These are phyloP conservation scores for Agarophyton chilense DNA, from an alignment of 23 red algal species.

Conservation along the genomic window DNA sequence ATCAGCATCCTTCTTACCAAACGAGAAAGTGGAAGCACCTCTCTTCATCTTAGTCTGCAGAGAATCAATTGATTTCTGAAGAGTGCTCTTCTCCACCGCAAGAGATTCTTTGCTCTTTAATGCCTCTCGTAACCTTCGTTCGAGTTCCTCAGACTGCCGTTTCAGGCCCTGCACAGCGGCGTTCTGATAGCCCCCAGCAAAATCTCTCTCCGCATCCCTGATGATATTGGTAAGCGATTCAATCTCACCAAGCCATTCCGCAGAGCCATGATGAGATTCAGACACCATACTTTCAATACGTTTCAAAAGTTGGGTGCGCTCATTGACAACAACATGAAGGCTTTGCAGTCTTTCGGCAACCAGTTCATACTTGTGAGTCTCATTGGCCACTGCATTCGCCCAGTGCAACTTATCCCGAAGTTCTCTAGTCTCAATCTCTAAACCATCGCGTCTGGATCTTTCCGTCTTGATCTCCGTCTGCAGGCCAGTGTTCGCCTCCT, in stretches of 20 bases:
- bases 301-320: conserved; percentile 43
- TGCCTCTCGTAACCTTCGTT: conserved; percentile 31
- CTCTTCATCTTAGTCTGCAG: conserved; percentile 48
- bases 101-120: background rate
- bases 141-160: conserved; percentile 13
- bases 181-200: conserved; percentile 63
- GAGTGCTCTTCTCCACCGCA: background rate
- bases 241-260: conserved; percentile 43
- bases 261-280: conserved; percentile 30
- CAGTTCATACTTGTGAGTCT: conserved; percentile 62
- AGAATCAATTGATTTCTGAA: conserved; percentile 31
- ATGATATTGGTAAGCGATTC: conserved; percentile 30
- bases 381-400: conserved; percentile 56
- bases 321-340: conserved; percentile 41
- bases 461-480: conserved; percentile 42
- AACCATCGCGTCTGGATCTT: conserved; percentile 18
- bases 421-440: conserved; percentile 43
- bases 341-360: conserved; percentile 49
- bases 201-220: conserved; percentile 58
- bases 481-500: background rate
- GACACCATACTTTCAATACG: conserved; percentile 37
- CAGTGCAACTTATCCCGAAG: conserved; percentile 68
- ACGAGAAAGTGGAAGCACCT: background rate
- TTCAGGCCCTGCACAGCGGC: conserved; percentile 39
- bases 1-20: background rate